Base-by-base conservation (phyloP, 257 asterid genomes). In the Nicotiana attenuata region DNA sequence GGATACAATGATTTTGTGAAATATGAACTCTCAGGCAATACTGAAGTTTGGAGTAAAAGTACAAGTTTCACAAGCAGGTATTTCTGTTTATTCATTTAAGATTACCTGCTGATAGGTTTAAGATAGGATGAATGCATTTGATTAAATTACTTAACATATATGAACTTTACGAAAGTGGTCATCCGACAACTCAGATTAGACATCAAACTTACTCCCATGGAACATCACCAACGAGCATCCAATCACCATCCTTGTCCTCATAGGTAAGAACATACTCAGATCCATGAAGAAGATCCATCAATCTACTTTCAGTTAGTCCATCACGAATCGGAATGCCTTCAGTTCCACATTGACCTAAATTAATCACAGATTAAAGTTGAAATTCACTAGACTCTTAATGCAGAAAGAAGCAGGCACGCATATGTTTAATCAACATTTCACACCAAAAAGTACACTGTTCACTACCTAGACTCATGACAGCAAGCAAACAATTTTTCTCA, bases 231-330 rank as follows among this genome's bases (percentile, higher is more conserved):
- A 92, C 97, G 88, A 31, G 35, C 35, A 31, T 31, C 35, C 35
- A 31, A 31, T 31, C 35, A 4, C 35, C 35, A 31, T 31, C 35
- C 35, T 31, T 31, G 35, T 31, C 35, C 35, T 31, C 35, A 31
- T 31, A 31, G 41, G 41, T 87, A 53, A 95, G 94, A 59, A 92
- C 98, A 81, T 90, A 92, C 81, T 92, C 97, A 77, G 98, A 89
- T 83, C 94, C 90, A 89, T 90, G 91, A 81, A 92, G 88, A 45
- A 92, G 87, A 88, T 93, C 97, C 97, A 91, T 90, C 82, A 93
- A 81, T 85, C 92, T 89, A 69, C 94, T 85, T 86, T 89, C 97
- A 55, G 87, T 91, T 89, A 92, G 22, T 56, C 90, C 85, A 60
- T 84, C 88, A 22, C 80, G 83, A 57, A 60, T 68, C 60, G 84